phyloP scores from a whole-genome alignment of 331 rosid genomes.

The Dryas integrifolia region DNA sequence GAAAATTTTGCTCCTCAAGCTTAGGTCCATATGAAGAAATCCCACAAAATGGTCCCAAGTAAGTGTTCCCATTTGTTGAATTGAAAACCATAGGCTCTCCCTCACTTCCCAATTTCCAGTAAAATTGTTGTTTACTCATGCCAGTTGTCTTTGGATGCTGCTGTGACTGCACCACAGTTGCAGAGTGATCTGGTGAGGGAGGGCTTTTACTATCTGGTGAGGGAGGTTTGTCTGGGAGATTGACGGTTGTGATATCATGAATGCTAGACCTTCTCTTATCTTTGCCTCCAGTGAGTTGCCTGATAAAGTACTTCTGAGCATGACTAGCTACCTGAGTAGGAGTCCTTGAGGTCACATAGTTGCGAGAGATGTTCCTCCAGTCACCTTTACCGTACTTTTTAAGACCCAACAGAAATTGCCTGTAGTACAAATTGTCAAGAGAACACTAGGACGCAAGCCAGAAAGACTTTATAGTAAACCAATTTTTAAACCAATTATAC shows the following conservation, averaged over 20 bases:
- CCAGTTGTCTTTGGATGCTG: constrained; percentile 35
- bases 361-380: constrained; percentile 85
- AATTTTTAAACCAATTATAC: constrained; percentile 20
- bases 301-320: constrained; percentile 85
- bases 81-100: constrained; percentile 36
- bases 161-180: constrained; percentile 31
- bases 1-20: constrained; percentile 49
- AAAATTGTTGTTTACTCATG: constrained; percentile 46
- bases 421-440: constrained; percentile 29
- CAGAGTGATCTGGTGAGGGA: constrained; percentile 37
- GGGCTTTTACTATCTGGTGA: constrained; percentile 36
- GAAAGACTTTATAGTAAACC: constrained; percentile 26
- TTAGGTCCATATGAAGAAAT: constrained; percentile 52
- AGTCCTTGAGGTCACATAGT: constrained; percentile 78
- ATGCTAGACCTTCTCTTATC: constrained; percentile 93
- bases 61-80: constrained; percentile 46
- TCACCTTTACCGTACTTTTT: constrained; percentile 94
- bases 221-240: constrained; percentile 51
- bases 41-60: constrained; percentile 45
- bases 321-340: constrained; percentile 97
- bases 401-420: constrained; percentile 86
- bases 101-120: constrained; percentile 43
- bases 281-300: constrained; percentile 72
- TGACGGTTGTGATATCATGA: constrained; percentile 84
- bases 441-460: constrained; percentile 7